phyloP scores from a whole-genome alignment of 2,329 filamentous ascomycete species.

The Verticillium klebahnii region DNA sequence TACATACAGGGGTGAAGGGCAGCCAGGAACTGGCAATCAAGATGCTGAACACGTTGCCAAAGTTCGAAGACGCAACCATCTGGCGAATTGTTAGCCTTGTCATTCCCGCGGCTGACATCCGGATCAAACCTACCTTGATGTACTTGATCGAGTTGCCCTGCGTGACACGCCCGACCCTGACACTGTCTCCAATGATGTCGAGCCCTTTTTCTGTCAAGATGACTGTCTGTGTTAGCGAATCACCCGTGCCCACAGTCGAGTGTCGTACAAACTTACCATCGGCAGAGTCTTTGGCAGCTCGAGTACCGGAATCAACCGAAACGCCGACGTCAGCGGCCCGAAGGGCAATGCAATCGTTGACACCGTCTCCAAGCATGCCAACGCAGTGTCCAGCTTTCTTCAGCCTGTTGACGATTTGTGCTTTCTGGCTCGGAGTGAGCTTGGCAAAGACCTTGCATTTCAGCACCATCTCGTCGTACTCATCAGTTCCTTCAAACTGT shows the following conservation, averaged over 20 bases:
- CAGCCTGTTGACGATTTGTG: constrained; percentile 17
- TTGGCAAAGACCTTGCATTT: constrained; percentile 23
- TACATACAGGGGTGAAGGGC: constrained; percentile 14
- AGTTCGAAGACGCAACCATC: constrained; percentile 25
- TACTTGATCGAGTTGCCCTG: constrained; percentile 24
- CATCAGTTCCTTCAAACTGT: constrained; percentile 11
- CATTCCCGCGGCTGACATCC: neutral
- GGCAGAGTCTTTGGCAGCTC: constrained; percentile 22
- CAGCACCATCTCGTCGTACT: constrained; percentile 16
- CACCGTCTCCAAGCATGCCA: constrained; percentile 23
- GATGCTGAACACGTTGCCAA: constrained; percentile 24
- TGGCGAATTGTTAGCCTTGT: neutral
- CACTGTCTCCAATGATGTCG: constrained; percentile 19
- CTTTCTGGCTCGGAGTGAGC: constrained; percentile 21
- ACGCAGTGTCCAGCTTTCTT: constrained; percentile 18
- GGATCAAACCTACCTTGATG: constrained; percentile 15
- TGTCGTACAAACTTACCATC: constrained; percentile 5
- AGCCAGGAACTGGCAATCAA: constrained; percentile 22
- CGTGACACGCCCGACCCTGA: constrained; percentile 18
- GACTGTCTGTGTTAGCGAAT: constrained; percentile 1
- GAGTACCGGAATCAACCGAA: constrained; percentile 23
- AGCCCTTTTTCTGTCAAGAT: constrained; percentile 24
- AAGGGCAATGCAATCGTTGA: constrained; percentile 24
- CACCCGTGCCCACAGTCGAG: neutral
- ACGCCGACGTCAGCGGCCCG: constrained; percentile 21